A percentile compares a stretch with the other conserved stretches of the same genome.
phyloP scores from a whole-genome alignment of 2,329 filamentous ascomycete species.

The Mariannaea elegans region DNA sequence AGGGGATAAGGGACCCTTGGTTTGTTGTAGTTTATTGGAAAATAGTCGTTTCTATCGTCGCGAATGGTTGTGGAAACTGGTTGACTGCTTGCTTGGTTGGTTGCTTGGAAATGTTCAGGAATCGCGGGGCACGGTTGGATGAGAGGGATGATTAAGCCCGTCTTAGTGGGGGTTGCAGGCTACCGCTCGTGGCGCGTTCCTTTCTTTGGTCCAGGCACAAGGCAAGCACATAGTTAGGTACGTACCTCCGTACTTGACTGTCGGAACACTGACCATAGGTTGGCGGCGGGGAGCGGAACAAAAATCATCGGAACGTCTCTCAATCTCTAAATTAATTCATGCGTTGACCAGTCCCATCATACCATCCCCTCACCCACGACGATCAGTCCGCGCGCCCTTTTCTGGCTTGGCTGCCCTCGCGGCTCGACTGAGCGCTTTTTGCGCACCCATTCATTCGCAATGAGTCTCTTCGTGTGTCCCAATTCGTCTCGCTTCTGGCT shows the following conservation, averaged over 20 bases:
- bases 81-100: background rate
- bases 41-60: background rate
- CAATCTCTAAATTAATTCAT: conserved; percentile 38
- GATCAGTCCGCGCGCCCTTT: conserved; percentile 22
- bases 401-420: conserved; percentile 29
- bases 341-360: conserved; percentile 32
- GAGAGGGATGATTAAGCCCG: background rate
- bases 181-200: conserved; percentile 25
- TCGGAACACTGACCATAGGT: too few species aligned
- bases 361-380: conserved; percentile 22
- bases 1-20: background rate
- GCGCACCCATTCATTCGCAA: conserved; percentile 34
- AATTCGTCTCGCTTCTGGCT: conserved; percentile 44
- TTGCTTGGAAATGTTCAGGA: conserved; percentile 1
- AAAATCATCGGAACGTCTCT: conserved; percentile 32
- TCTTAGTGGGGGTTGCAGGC: conserved; percentile 33
- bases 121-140: conserved; percentile 20
- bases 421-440: conserved; percentile 37
- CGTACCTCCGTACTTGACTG: too few species aligned
- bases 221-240: conserved; percentile 12
- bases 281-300: conserved; percentile 13
- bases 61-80: conserved; percentile 1
- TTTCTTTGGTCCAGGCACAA: background rate
- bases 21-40: background rate
- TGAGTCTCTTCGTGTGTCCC: conserved; percentile 42